Evolutionary conservation across 2,329 filamentous ascomycete genomes (phyloP).

Genomic region (Colletotrichum phormii): DNA sequence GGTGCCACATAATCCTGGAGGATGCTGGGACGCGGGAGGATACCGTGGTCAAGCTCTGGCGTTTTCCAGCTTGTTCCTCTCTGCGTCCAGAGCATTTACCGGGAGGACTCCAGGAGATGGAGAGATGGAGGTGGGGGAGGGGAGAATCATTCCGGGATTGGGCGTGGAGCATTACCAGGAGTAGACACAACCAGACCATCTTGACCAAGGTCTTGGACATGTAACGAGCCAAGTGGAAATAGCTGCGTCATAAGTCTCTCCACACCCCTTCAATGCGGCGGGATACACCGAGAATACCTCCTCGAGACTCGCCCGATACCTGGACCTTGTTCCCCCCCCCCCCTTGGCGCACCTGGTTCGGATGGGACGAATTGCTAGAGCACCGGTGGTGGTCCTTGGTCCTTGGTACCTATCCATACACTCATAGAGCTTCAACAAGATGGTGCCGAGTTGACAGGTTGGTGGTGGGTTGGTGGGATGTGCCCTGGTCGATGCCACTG

Average conservation of each 20-base stretch:
- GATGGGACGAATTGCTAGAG: constrained; percentile 14
- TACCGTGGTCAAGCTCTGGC: no score
- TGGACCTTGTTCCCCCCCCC: neutral
- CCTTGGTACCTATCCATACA: neutral
- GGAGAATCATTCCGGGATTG: neutral
- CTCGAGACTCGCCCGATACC: neutral
- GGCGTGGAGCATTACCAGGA: neutral
- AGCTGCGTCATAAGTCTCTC: constrained; percentile 30
- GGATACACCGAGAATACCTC: constrained; percentile 34
- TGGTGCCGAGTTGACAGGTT: neutral
- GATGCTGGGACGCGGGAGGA: neutral
- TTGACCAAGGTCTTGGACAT: neutral
- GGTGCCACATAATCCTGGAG: neutral
- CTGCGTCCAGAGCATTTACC: no score
- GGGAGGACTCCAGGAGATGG: neutral
- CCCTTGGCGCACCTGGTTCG: constrained; percentile 6
- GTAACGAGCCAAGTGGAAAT: constrained; percentile 12
- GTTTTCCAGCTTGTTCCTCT: no score
- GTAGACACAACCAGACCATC: neutral
- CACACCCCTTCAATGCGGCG: no score
- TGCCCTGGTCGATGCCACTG: neutral
- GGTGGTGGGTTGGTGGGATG: neutral
- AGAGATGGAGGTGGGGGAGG: constrained; percentile 1
- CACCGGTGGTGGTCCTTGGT: neutral
- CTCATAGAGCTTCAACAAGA: no score